Evolutionary conservation across 768 basidiomycete genomes (phyloP).

Genomic region (Phylloporus rhodoxanthus): DNA sequence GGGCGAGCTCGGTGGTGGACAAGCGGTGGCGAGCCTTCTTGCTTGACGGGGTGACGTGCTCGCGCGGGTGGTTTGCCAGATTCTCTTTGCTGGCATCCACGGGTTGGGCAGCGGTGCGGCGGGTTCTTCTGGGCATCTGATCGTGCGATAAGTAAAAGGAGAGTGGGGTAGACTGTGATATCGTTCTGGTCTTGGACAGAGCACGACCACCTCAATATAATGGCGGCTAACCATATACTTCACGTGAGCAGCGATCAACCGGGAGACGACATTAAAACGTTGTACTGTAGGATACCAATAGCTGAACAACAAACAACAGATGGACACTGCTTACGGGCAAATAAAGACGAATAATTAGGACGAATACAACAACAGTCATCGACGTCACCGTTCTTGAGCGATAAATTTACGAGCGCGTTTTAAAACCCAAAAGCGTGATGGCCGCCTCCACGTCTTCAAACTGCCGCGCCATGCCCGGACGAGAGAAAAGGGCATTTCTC

Average conservation of each 20-base stretch:
- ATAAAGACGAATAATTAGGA: conserved; percentile 30
- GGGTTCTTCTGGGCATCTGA: conserved; percentile 29
- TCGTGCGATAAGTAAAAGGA: conserved; percentile 4
- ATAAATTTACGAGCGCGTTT: conserved; percentile 11
- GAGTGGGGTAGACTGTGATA: conserved; percentile 21
- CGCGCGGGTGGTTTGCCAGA: not conserved
- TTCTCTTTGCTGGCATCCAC: conserved; percentile 19
- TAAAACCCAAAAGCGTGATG: conserved; percentile 33
- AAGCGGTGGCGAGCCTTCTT: conserved; percentile 36
- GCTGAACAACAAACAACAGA: conserved; percentile 10
- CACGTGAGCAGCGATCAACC: conserved; percentile 14
- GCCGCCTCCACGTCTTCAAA: conserved; percentile 34
- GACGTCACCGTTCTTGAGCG: not conserved
- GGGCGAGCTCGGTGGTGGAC: conserved; percentile 25
- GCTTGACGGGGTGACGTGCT: not conserved
- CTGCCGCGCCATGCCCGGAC: conserved; percentile 9
- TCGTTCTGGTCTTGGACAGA: not conserved
- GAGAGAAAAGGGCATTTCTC: conserved; percentile 1
- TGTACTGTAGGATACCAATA: not conserved
- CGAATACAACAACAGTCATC: conserved; percentile 12
- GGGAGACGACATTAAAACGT: not conserved
- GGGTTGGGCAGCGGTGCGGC: conserved; percentile 13
- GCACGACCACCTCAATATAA: not conserved
- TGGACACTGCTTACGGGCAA: not conserved
- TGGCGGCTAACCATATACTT: conserved; percentile 21